phyloP scores from a whole-genome alignment of 2,329 filamentous ascomycete species.

The Colletotrichum chlorophyti region DNA sequence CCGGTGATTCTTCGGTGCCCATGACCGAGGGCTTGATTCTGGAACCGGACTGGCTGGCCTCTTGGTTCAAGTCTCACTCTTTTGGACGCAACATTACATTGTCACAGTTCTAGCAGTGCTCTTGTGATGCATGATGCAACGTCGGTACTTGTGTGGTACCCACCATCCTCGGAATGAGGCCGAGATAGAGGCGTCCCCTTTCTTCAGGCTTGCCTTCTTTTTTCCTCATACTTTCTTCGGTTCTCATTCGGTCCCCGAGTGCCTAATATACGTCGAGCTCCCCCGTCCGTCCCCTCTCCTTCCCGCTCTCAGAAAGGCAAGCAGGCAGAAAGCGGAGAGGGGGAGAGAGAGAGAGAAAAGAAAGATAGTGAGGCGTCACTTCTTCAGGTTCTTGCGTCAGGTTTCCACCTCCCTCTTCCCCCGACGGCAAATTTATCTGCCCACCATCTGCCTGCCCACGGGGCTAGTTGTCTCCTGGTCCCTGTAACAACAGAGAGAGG shows the following conservation, averaged over 20 bases:
- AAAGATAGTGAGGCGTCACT: no score
- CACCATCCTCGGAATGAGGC: constrained; percentile 24
- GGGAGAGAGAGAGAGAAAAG: no score
- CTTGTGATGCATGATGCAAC: constrained; percentile 8
- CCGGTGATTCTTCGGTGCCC: constrained; percentile 24
- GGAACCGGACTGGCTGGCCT: background rate
- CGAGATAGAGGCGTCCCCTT: constrained; percentile 17
- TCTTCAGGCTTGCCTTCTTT: background rate
- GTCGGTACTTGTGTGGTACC: constrained; percentile 23
- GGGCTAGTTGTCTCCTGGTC: background rate
- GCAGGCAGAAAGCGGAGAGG: no score
- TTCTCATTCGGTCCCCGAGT: background rate
- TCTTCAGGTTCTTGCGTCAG: background rate
- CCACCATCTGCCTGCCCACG: constrained; percentile 7
- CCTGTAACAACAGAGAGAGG: no score
- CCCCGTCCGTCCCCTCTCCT: no score
- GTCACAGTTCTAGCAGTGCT: background rate
- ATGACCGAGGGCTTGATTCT: constrained; percentile 4
- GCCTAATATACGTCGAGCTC: background rate
- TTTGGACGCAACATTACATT: background rate
- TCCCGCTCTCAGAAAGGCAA: no score
- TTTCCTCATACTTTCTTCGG: background rate
- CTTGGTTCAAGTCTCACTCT: background rate
- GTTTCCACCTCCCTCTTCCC: background rate
- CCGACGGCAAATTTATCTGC: constrained; percentile 4